A percentile compares a stretch with the other conserved stretches of the same genome.
phyloP scores from a whole-genome alignment of 495 filamentous ascomycete genomes.

The Trichoderma asperelloides region DNA sequence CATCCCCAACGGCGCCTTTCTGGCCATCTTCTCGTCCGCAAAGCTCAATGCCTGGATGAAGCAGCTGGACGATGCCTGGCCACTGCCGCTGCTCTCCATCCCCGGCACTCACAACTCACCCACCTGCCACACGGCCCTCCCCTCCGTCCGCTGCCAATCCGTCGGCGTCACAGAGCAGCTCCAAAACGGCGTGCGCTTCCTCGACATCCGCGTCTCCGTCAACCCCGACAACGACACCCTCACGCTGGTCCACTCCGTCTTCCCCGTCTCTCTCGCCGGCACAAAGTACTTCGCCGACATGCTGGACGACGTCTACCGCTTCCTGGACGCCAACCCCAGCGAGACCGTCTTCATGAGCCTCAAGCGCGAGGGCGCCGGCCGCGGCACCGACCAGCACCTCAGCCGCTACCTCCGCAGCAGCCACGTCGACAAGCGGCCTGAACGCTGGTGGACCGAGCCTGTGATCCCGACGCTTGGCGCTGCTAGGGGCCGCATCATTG shows the following conservation, averaged over 20 bases:
- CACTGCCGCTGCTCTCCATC: constrained; percentile 76
- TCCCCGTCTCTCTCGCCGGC: constrained; percentile 37
- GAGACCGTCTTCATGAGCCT: constrained; percentile 81
- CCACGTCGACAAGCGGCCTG: constrained; percentile 50
- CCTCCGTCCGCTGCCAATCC: constrained; percentile 89
- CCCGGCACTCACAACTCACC: constrained; percentile 95
- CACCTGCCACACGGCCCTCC: constrained; percentile 71
- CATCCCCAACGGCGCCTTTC: constrained; percentile 49
- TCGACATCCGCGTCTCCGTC: constrained; percentile 79
- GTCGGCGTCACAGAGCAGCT: constrained; percentile 69
- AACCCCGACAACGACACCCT: constrained; percentile 64
- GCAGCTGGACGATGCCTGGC: constrained; percentile 53
- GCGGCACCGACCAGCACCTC: constrained; percentile 71
- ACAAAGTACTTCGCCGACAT: constrained; percentile 66
- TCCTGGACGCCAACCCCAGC: constrained; percentile 66
- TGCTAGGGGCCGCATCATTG: constrained; percentile 71
- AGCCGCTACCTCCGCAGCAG: constrained; percentile 58
- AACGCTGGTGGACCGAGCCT: constrained; percentile 69
- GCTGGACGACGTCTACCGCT: constrained; percentile 57
- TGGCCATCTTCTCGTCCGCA: constrained; percentile 70
- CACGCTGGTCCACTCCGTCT: constrained; percentile 36
- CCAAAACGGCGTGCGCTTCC: constrained; percentile 84
- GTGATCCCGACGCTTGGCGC: constrained; percentile 76
- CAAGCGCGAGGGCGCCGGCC: constrained; percentile 83
- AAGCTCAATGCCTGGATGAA: constrained; percentile 75